A percentile compares a stretch with the other conserved stretches of the same genome.
Conservation (phyloP, 306 rosid species). For the Sicyos edulis region DNA sequence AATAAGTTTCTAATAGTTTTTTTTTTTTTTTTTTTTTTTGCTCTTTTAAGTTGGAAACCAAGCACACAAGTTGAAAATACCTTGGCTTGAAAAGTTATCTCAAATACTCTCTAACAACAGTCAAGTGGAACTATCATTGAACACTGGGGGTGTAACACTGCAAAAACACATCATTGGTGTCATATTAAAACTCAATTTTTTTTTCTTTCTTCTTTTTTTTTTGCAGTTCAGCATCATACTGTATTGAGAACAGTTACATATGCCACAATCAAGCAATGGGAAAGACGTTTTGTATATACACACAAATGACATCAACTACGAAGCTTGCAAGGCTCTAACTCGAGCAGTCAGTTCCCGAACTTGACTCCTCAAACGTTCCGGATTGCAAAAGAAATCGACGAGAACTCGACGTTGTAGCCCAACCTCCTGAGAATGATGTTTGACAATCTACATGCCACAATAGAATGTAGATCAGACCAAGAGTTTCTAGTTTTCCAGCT, state of each 20-base stretch:
- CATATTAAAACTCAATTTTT: neutral
- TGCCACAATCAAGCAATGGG: neutral
- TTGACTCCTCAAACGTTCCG: constrained; percentile 76
- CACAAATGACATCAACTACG: constrained; percentile 22
- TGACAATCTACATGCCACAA: constrained; percentile 62
- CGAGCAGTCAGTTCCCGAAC: constrained; percentile 78
- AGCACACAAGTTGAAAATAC: no score
- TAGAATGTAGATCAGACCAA: neutral
- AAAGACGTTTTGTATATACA: neutral
- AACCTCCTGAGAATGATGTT: constrained; percentile 81
- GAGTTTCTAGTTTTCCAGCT: neutral
- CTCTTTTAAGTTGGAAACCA: no score
- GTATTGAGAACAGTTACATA: neutral
- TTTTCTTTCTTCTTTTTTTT: neutral
- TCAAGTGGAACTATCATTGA: constrained; percentile 13
- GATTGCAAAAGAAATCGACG: constrained; percentile 92
- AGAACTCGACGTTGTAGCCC: constrained; percentile 82
- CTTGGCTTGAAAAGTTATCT: no score
- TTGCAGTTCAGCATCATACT: neutral
- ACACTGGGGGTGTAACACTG: neutral
- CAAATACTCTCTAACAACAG: no score
- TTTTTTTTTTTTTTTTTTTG: no score
- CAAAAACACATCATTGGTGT: neutral
- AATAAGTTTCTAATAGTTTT: no score
- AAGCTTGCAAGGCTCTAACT: constrained; percentile 79